Conservation (phyloP, 148 eudicot species). For the Nepenthes mirabilis region DNA sequence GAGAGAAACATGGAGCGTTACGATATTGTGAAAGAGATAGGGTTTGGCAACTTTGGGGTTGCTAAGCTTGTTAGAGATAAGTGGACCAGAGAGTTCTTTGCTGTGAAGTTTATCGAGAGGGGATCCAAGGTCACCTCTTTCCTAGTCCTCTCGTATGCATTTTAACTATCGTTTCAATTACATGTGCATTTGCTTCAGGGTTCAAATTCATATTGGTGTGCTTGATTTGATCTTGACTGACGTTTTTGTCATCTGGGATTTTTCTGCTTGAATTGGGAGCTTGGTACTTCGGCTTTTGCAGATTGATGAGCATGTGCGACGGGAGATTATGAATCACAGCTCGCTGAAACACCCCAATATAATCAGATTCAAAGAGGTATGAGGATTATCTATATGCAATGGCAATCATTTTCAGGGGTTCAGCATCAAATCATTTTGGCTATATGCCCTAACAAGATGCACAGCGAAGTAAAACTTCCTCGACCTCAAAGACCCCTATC, state of each 20-base stretch:
- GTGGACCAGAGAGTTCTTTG: neutral
- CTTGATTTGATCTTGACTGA: neutral
- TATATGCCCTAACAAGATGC: no score
- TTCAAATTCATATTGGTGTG: neutral
- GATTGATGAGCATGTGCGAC: slow-evolving; percentile 72
- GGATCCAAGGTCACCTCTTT: neutral
- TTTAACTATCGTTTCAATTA: no score
- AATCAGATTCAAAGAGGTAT: slow-evolving; percentile 64
- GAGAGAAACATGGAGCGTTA: slow-evolving; percentile 27
- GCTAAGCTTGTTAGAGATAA: slow-evolving; percentile 53
- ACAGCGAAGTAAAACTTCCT: no score
- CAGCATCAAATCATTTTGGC: no score
- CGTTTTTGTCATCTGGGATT: neutral
- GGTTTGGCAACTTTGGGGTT: slow-evolving; percentile 55
- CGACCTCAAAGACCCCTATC: no score
- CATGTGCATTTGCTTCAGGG: no score
- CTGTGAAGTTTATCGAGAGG: no score
- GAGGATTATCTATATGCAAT: neutral
- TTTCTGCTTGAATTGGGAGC: neutral
- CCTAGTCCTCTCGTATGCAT: neutral
- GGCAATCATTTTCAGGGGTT: no score
- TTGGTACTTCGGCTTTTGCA: slow-evolving; percentile 6
- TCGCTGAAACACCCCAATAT: slow-evolving; percentile 68
- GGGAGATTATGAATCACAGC: slow-evolving; percentile 65
- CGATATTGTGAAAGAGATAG: slow-evolving; percentile 46